These are phyloP conservation scores for Berberis thunbergii DNA, from an alignment of 164 flowering plant genomes.

Conservation along the genomic window DNA sequence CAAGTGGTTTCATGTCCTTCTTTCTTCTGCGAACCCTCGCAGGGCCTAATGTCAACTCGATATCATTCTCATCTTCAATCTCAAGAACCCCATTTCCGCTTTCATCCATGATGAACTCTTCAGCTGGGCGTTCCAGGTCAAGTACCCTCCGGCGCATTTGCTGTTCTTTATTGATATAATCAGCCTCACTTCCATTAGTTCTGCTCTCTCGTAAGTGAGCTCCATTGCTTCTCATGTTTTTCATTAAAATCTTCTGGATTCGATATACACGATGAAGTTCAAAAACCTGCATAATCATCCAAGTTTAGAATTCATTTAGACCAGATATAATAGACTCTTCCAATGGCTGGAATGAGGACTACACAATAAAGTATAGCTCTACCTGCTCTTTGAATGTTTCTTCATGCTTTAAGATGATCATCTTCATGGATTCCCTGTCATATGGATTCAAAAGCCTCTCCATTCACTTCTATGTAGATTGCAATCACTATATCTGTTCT, in stretches of 20 bases:
- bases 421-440: slow-evolving; percentile 57
- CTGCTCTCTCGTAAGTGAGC: slow-evolving; percentile 9
- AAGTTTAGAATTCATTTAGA: neutral
- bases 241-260: slow-evolving; percentile 68
- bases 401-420: slow-evolving; percentile 77
- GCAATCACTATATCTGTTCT: neutral
- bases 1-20: slow-evolving; percentile 21
- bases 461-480: slow-evolving; percentile 21
- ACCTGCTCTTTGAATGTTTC: slow-evolving; percentile 87
- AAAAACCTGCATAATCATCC: slow-evolving; percentile 36
- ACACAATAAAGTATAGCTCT: neutral
- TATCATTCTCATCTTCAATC: slow-evolving; percentile 37
- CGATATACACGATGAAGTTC: slow-evolving; percentile 81
- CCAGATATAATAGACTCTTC: neutral
- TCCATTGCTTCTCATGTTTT: slow-evolving; percentile 15
- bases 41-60: slow-evolving; percentile 68
- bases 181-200: neutral
- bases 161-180: slow-evolving; percentile 6
- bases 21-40: slow-evolving; percentile 24
- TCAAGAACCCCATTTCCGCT: slow-evolving; percentile 16
- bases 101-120: slow-evolving; percentile 19
- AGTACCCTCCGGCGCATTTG: slow-evolving; percentile 14
- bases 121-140: slow-evolving; percentile 48
- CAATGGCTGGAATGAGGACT: neutral
- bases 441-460: slow-evolving; percentile 35